Conservation (phyloP, 2,329 filamentous ascomycete species). For the Epichloe baconii region DNA sequence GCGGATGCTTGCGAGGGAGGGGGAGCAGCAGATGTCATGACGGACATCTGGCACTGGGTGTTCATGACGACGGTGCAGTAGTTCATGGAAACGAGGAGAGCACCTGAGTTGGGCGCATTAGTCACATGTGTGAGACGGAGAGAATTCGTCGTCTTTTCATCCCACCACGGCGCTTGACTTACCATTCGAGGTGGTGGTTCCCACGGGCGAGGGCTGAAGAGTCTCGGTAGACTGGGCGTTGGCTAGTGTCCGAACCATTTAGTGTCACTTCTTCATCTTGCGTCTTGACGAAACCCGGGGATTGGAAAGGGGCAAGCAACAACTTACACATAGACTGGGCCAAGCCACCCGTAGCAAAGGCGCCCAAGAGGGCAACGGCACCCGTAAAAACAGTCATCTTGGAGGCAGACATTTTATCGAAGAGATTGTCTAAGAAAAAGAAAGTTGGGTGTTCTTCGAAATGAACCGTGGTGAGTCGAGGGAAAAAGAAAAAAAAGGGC, state of each 20-base stretch:
- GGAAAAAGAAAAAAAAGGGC: too few relatives aligned
- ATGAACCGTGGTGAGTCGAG: background rate
- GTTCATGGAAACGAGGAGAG: slow-evolving; percentile 22
- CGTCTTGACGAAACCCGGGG: background rate
- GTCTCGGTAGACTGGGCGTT: slow-evolving; percentile 16
- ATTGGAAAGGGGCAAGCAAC: background rate
- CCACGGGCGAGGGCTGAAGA: slow-evolving; percentile 18
- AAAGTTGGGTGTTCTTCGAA: too few relatives aligned
- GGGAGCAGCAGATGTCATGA: slow-evolving; percentile 14
- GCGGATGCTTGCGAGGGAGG: slow-evolving; percentile 11
- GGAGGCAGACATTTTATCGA: slow-evolving; percentile 14
- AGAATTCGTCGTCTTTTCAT: background rate
- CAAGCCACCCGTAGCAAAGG: slow-evolving; percentile 10
- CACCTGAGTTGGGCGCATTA: slow-evolving; percentile 11
- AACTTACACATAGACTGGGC: slow-evolving; percentile 12
- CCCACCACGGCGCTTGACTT: slow-evolving; percentile 2
- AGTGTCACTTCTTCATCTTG: background rate
- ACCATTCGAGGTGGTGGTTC: slow-evolving; percentile 20
- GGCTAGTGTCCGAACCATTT: slow-evolving; percentile 11
- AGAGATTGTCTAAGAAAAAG: too few relatives aligned
- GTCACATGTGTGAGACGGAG: too few relatives aligned
- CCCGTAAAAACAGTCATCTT: slow-evolving; percentile 16
- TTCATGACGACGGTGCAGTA: slow-evolving; percentile 22
- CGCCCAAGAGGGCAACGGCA: slow-evolving; percentile 12
- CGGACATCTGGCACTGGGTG: slow-evolving; percentile 20